These are phyloP conservation scores for Seiridium unicorne DNA, from an alignment of 2,329 filamentous ascomycete species.

Conservation along the genomic window DNA sequence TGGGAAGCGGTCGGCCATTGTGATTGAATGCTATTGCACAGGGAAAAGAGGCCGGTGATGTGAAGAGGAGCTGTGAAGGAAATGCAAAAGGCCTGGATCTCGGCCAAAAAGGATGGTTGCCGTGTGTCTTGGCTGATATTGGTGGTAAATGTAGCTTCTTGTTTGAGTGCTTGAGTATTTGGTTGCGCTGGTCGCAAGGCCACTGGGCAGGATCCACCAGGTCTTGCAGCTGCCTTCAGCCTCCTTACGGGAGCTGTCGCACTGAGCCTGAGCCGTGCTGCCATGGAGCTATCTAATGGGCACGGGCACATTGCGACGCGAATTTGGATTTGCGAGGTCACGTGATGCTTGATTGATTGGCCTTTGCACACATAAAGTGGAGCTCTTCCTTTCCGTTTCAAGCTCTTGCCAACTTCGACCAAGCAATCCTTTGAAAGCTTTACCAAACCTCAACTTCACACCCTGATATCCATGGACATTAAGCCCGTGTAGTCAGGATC, in stretches of 20 bases:
- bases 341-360: too few species aligned
- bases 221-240: background rate
- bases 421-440: background rate
- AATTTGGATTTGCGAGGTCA: too few species aligned
- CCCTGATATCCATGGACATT: too few species aligned
- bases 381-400: too few species aligned
- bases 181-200: background rate
- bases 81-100: background rate
- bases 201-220: background rate
- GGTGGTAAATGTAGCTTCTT: too few species aligned
- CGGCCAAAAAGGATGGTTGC: too few species aligned
- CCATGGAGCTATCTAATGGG: too few species aligned
- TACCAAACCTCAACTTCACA: background rate
- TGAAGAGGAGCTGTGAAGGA: background rate
- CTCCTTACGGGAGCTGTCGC: background rate
- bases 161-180: background rate
- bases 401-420: background rate
- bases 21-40: slow-evolving; percentile 16
- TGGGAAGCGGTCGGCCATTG: slow-evolving; percentile 77
- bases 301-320: too few species aligned
- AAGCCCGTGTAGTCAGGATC: too few species aligned
- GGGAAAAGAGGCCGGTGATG: background rate
- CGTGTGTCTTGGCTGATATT: too few species aligned
- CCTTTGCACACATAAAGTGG: too few species aligned
- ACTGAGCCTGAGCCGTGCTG: too few species aligned